These are phyloP conservation scores for Yamadazyma triangularis DNA, from an alignment of 1,139 yeast species.

Conservation along the genomic window DNA sequence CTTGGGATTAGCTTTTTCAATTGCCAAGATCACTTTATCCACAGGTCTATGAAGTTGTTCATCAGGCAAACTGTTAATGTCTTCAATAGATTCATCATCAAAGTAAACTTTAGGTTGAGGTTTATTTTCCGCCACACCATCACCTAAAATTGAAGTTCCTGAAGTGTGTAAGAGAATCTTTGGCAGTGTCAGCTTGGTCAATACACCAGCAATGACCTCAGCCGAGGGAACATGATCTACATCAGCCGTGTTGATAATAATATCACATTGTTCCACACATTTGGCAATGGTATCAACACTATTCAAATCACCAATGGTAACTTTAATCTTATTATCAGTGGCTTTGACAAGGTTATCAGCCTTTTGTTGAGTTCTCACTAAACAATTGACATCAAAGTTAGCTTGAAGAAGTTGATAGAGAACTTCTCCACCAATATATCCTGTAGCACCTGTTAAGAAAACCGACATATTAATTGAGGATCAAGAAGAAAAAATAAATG, in stretches of 20 bases:
- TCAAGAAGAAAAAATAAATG: too few relatives aligned
- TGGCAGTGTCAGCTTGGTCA: constrained; percentile 13
- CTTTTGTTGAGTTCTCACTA: constrained; percentile 23
- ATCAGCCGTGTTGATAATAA: constrained; percentile 34
- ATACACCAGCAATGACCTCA: constrained; percentile 16
- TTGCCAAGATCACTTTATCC: constrained; percentile 27
- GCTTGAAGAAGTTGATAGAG: constrained; percentile 20
- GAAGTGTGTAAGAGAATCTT: constrained; percentile 36
- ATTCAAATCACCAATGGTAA: constrained; percentile 21
- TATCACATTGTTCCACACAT: constrained; percentile 20
- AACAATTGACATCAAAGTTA: constrained; percentile 17
- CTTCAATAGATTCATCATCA: constrained; percentile 25
- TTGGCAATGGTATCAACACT: constrained; percentile 16
- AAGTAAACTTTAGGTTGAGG: constrained; percentile 22
- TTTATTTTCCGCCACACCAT: constrained; percentile 17
- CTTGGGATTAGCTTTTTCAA: constrained; percentile 18
- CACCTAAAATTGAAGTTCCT: constrained; percentile 32
- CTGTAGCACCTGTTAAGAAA: constrained; percentile 34
- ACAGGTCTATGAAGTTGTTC: constrained; percentile 35
- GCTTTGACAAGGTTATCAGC: constrained; percentile 15
- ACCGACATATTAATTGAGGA: too few relatives aligned
- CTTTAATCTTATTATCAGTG: constrained; percentile 12
- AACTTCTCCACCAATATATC: constrained; percentile 34
- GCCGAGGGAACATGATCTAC: constrained; percentile 32
- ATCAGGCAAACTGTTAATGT: constrained; percentile 23